phyloP scores from a whole-genome alignment of 768 basidiomycete genomes.

The Coprinopsis cinerea region DNA sequence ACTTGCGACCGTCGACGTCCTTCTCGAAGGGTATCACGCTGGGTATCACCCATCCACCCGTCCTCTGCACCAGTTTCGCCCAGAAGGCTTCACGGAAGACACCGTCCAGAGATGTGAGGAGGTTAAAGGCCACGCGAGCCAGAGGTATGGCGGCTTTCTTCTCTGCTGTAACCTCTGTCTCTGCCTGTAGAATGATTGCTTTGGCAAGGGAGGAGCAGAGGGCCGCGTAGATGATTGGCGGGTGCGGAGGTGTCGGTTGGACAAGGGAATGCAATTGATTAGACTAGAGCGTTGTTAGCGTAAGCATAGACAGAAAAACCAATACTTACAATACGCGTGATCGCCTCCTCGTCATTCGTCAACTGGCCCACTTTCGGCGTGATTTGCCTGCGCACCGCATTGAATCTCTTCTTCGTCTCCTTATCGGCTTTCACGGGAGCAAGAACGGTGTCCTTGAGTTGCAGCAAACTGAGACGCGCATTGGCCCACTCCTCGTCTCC shows the following conservation, averaged over 20 bases:
- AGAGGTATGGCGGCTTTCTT: conserved; percentile 80
- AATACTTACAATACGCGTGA: conserved; percentile 57
- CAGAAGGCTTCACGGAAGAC: conserved; percentile 71
- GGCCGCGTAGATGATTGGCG: conserved; percentile 56
- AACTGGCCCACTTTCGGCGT: conserved; percentile 86
- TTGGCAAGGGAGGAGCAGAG: conserved; percentile 87
- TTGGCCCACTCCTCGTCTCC: conserved; percentile 61
- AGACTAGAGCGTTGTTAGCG: conserved; percentile 24
- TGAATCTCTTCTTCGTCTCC: conserved; percentile 55
- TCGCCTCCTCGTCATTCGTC: conserved; percentile 60
- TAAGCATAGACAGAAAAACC: conserved; percentile 6
- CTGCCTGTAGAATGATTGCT: conserved; percentile 83
- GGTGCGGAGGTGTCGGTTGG: conserved; percentile 25
- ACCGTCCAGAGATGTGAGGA: conserved; percentile 51
- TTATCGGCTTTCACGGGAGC: conserved; percentile 55
- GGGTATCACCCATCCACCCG: conserved; percentile 86
- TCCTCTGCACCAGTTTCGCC: conserved; percentile 78
- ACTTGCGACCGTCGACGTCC: conserved; percentile 45
- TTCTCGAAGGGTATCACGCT: conserved; percentile 44
- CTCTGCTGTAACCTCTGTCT: conserved; percentile 88
- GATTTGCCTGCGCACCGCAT: conserved; percentile 65
- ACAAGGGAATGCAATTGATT: conserved; percentile 33
- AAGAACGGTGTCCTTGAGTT: conserved; percentile 61
- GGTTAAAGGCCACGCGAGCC: conserved; percentile 65
- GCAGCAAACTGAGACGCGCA: conserved; percentile 48